These are phyloP conservation scores for Colletotrichum falcatum DNA, from an alignment of 2,329 filamentous ascomycete species.

Conservation along the genomic window DNA sequence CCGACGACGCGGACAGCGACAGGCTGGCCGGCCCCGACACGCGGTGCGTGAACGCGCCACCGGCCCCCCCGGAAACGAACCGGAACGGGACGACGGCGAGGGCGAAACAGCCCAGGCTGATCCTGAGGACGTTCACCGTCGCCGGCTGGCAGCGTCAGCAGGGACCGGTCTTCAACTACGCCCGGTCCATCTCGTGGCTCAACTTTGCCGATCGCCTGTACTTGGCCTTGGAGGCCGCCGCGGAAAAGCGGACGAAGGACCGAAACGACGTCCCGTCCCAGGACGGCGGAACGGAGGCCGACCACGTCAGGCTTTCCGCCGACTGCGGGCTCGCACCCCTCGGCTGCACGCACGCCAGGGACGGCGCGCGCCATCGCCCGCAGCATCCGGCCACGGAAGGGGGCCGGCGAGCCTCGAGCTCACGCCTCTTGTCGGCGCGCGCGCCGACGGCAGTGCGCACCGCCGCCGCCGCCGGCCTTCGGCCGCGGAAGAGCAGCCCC, in stretches of 20 bases:
- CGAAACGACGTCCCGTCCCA: not conserved
- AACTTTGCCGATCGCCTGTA: constrained; percentile 39
- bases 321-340: not conserved
- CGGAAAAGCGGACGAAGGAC: not conserved
- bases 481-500: too few species aligned
- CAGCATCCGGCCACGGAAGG: not conserved
- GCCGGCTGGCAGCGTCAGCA: constrained; percentile 42
- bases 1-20: not conserved
- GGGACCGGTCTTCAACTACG: constrained; percentile 43
- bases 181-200: constrained; percentile 42
- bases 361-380: not conserved
- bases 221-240: constrained; percentile 32
- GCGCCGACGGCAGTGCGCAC: not conserved
- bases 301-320: not conserved
- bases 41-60: not conserved
- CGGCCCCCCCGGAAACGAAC: not conserved
- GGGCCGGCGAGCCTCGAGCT: too few species aligned
- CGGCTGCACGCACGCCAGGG: not conserved
- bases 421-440: not conserved
- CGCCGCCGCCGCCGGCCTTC: not conserved
- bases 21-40: not conserved
- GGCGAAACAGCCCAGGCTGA: too few species aligned
- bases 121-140: constrained; percentile 29
- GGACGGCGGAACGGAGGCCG: not conserved
- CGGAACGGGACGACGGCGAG: too few species aligned